Conservation (phyloP, 164 flowering plant genomes). For the Berberis thunbergii region DNA sequence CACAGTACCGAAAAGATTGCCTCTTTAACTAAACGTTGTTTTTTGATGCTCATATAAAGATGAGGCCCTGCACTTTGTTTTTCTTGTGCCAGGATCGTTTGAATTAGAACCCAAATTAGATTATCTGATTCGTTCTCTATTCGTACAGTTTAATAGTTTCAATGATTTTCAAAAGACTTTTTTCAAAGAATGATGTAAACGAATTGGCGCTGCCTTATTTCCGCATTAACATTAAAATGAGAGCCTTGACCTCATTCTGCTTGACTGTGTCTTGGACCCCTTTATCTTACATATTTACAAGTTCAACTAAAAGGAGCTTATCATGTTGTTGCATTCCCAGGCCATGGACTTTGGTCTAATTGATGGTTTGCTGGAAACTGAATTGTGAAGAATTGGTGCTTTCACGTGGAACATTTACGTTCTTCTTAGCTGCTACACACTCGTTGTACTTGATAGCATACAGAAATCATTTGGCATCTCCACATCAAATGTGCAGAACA, state of each 20-base stretch:
- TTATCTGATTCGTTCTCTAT: too few relatives aligned
- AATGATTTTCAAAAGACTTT: not conserved
- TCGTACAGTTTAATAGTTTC: too few relatives aligned
- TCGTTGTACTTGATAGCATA: too few relatives aligned
- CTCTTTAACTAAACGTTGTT: not conserved
- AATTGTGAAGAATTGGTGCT: constrained; percentile 11
- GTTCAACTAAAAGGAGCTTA: not conserved
- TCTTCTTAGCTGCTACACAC: too few relatives aligned
- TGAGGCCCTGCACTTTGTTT: not conserved
- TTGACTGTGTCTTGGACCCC: not conserved
- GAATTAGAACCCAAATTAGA: too few relatives aligned
- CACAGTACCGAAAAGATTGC: not conserved
- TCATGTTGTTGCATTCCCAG: constrained; percentile 32
- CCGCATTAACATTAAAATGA: not conserved
- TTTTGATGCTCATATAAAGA: too few relatives aligned
- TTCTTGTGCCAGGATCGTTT: not conserved
- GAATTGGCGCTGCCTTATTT: not conserved
- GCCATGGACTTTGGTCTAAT: constrained; percentile 91
- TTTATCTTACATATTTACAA: not conserved
- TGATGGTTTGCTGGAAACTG: constrained; percentile 79
- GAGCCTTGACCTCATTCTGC: too few relatives aligned
- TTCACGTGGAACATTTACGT: not conserved
- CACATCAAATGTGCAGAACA: too few relatives aligned
- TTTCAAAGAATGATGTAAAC: not conserved
- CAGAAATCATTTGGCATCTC: too few relatives aligned